phyloP scores from a whole-genome alignment of 345 rosid genomes.

The Eucalyptus curtisii region DNA sequence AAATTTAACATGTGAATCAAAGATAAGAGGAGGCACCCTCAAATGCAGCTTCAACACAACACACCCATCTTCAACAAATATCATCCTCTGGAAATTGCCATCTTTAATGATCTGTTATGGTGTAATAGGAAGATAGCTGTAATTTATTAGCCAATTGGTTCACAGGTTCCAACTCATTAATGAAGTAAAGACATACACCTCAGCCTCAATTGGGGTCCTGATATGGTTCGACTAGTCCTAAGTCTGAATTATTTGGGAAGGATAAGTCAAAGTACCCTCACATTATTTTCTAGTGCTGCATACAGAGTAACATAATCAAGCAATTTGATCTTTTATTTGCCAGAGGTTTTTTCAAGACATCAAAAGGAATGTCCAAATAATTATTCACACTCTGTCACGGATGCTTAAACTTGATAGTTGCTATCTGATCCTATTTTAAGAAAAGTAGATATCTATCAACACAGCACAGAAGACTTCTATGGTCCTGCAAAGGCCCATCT shows the following conservation, averaged over 20 bases:
- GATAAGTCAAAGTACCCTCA: not conserved
- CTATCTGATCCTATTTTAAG: not conserved
- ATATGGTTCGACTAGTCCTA: not conserved
- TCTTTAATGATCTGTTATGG: not conserved
- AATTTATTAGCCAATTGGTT: not conserved
- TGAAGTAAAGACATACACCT: not conserved
- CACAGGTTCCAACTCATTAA: not conserved
- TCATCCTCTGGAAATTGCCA: not conserved
- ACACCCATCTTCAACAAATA: not conserved
- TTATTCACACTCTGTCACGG: accelerated
- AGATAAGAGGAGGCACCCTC: not conserved
- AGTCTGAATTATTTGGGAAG: not conserved
- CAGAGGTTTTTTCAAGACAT: not conserved
- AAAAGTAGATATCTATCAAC: not conserved
- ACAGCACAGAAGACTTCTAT: not conserved
- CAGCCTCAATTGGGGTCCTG: not conserved
- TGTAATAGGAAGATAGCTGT: not conserved
- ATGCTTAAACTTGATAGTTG: not conserved
- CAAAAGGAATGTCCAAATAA: not conserved
- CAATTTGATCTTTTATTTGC: not conserved
- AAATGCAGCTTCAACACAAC: not conserved
- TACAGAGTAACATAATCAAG: not conserved
- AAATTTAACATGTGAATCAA: not conserved
- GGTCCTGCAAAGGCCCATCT: not conserved
- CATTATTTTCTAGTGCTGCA: not conserved